Evolutionary conservation across 345 rosid species (phyloP).

Genomic region (Physaria fendleri): DNA sequence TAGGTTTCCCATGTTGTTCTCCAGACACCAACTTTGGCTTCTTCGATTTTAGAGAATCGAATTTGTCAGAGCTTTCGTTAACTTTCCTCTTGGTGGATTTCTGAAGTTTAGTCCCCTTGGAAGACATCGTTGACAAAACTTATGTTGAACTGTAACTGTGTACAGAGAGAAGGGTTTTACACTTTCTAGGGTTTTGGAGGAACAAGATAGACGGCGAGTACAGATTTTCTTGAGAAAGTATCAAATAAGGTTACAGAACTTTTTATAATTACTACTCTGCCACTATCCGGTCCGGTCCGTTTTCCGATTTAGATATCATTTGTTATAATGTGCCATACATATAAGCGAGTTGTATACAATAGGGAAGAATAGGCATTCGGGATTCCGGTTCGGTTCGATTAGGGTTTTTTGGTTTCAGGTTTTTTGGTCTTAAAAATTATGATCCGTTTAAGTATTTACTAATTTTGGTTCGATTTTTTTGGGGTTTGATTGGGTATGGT

Average conservation of each 20-base stretch:
- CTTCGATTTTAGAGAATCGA: constrained; percentile 17
- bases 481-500: no score
- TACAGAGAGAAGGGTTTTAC: constrained; percentile 2
- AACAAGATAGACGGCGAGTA: constrained; percentile 8
- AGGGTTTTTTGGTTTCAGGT: no score
- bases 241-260: background rate
- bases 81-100: constrained; percentile 24
- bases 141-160: background rate
- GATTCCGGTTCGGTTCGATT: no score
- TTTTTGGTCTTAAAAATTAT: no score
- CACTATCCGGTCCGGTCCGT: background rate
- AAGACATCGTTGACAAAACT: constrained; percentile 16
- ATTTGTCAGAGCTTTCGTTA: constrained; percentile 12
- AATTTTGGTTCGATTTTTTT: no score
- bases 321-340: no score
- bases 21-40: constrained; percentile 21
- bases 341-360: no score
- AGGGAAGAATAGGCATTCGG: no score
- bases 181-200: constrained; percentile 29
- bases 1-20: background rate
- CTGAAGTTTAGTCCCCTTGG: constrained; percentile 10
- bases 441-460: no score
- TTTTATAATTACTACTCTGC: constrained; percentile 8
- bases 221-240: background rate
- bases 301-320: background rate